Evolutionary conservation across 345 rosid genomes (phyloP), one percentile per base, ranked within the genome.

Genomic region (Camelina hispida): DNA sequence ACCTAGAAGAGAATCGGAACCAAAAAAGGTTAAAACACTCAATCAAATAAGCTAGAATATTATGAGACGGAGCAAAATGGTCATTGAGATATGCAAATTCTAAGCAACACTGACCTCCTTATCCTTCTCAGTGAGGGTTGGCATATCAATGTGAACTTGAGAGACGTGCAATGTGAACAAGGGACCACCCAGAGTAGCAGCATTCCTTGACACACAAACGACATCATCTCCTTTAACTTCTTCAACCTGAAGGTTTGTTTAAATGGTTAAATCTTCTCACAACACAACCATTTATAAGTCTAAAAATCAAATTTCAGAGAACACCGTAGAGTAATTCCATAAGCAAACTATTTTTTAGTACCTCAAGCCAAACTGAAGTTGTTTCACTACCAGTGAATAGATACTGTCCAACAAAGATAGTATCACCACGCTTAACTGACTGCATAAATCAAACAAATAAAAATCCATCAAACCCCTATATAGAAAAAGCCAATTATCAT

Each of bases 331-430:
- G 17, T 38, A 34, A 7, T 7, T 34, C 32, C 4, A 65, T 73
- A 34, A 0, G 47, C 40, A 47, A 57, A 57, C 9, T 9, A 7
- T 16, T 22, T 12, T 12, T 4, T n/a, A n/a, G 16, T 74, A 91
- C 97, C 98, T 93, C 98, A 76, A 89, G 87, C 97, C 94, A 93
- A 0, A 88, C 97, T 62, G 98, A 91, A 62, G 97, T 91, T 53
- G 96, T 89, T 85, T 93, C 98, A 81, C 96, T 91, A 52, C 98
- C 97, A 35, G 98, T 89, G 82, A 93, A 93, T 70, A 91, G 75
- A 84, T 93, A 89, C 23, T 89, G 98, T 38, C 98, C 98, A 56
- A 88, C 43, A 76, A 91, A 93, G 77, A 91, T 89, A 78, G 98
- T 93, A 81, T 93, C 98, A 58, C 98, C 97, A 28, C 79, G 78